These are phyloP conservation scores for Trypanosoma conorhini DNA, from an alignment of 208 protist genomes.

Conservation along the genomic window DNA sequence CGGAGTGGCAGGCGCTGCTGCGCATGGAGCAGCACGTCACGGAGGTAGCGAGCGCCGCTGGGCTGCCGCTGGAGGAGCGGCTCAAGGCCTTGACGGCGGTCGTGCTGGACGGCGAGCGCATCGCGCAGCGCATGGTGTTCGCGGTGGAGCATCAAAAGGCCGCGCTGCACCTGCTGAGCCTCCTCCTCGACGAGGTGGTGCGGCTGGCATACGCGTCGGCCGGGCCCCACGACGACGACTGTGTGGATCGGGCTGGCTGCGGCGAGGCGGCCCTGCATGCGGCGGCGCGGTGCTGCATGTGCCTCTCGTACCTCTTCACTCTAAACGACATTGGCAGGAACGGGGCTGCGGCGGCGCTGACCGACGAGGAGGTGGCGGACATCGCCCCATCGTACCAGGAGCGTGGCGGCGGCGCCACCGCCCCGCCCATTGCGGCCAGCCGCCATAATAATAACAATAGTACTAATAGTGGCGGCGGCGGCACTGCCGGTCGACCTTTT, in stretches of 20 bases:
- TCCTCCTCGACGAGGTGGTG: conserved; percentile 74
- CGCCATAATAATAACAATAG: neutral
- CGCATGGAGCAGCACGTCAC: conserved; percentile 11
- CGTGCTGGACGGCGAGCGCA: conserved; percentile 29
- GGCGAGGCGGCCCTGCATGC: conserved; percentile 8
- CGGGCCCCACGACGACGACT: neutral
- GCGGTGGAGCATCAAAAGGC: conserved; percentile 63
- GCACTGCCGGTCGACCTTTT: neutral
- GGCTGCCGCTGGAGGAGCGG: conserved; percentile 11
- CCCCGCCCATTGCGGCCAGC: neutral
- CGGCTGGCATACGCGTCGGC: conserved; percentile 48
- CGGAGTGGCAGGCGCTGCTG: conserved; percentile 27
- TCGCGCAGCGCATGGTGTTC: conserved; percentile 68
- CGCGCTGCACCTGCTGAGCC: conserved; percentile 56
- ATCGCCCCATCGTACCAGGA: conserved; percentile 1
- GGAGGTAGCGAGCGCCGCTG: neutral
- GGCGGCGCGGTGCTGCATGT: conserved; percentile 22
- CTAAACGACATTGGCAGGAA: conserved; percentile 33
- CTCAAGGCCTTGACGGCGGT: conserved; percentile 13
- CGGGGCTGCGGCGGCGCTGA: neutral
- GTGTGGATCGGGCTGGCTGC: neutral
- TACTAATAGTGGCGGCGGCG: neutral
- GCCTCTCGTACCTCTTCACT: conserved; percentile 29
- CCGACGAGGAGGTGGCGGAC: conserved; percentile 16
- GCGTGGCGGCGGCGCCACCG: too few relatives aligned